Evolutionary conservation across 768 basidiomycete species (phyloP), one percentile per base, ranked within the genome.

Genomic region (Pholiota microspora): DNA sequence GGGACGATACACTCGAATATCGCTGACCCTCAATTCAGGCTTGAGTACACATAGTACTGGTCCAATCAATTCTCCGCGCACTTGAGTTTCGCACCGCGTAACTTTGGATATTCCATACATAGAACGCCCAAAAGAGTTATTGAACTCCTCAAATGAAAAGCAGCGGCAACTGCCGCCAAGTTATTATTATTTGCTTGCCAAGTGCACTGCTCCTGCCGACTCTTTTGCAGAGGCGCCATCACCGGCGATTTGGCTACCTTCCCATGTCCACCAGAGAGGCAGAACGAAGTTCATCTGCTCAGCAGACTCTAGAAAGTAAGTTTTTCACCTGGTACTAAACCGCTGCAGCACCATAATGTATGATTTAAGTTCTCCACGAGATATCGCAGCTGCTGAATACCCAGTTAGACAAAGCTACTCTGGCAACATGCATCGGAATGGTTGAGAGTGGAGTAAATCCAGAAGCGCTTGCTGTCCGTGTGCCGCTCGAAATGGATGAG

Each of bases 401-500:
- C 0, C 83, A 87, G 54, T 78, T 96, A 36, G 92, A 95, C 73
- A 92, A 89, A 63, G 89, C 93, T 66, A 92, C 91, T 2, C 81
- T 96, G n/a, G 92, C 89, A 31, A 94, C 89, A 23, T 96, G 94
- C 67, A 85, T 96, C 21, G 81, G 86, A 35, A 86, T 96, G 88
- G 93, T 96, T 62, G 94, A 96, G 72, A 86, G 83, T 57, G 94
- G 94, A 15, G 90, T 89, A 45, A 96, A 95, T 68, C 92, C 94
- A 9, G 92, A 95, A 64, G 93, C 92, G 0, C 77, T 96, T 44
- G 94, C 93, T 62, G 94, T 95, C 67, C 51, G 69, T 62, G 31
- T 51, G 40, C 40, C 65, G n/a, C 29, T 40, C 32, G 32, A 25
- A 52, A 23, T 45, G 9, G 52, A 23, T 42, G 9, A 29, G 16